A percentile compares a stretch with the other conserved stretches of the same genome.
Evolutionary conservation across 2,329 filamentous ascomycete species (phyloP).

Genomic region (Xylariaceae sp.): DNA sequence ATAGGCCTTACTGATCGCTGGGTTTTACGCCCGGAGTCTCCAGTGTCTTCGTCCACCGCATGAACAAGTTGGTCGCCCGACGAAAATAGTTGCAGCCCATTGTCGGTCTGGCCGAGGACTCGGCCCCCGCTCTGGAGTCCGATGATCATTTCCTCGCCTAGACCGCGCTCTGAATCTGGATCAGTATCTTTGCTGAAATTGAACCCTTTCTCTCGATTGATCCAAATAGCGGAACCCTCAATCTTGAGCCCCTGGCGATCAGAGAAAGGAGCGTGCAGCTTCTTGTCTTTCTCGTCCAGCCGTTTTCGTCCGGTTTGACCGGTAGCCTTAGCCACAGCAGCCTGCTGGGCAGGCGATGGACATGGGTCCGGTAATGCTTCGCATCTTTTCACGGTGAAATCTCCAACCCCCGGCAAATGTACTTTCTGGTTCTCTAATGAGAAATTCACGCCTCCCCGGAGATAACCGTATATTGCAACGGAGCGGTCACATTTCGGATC

Average conservation of each 20-base stretch:
- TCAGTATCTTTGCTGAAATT: conserved; percentile 66
- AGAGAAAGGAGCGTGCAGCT: conserved; percentile 95
- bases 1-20: conserved; percentile 55
- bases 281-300: conserved; percentile 93
- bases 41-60: conserved; percentile 55
- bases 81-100: conserved; percentile 80
- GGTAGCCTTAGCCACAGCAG: conserved; percentile 75
- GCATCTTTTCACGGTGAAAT: conserved; percentile 77
- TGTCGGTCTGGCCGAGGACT: conserved; percentile 75
- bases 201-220: conserved; percentile 64
- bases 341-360: conserved; percentile 86
- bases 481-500: conserved; percentile 87
- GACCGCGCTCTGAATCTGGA: conserved; percentile 71
- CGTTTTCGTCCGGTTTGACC: conserved; percentile 77
- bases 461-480: conserved; percentile 85
- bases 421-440: conserved; percentile 72
- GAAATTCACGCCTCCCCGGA: conserved; percentile 93
- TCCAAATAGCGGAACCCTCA: conserved; percentile 96
- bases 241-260: conserved; percentile 94
- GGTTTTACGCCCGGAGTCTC: conserved; percentile 59
- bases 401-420: conserved; percentile 88
- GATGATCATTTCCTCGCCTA: conserved; percentile 93
- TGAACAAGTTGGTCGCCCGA: conserved; percentile 66
- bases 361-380: conserved; percentile 91
- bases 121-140: conserved; percentile 78